Evolutionary conservation across 2,329 filamentous ascomycete genomes (phyloP).

Genomic region (Cladosporium colombiae): DNA sequence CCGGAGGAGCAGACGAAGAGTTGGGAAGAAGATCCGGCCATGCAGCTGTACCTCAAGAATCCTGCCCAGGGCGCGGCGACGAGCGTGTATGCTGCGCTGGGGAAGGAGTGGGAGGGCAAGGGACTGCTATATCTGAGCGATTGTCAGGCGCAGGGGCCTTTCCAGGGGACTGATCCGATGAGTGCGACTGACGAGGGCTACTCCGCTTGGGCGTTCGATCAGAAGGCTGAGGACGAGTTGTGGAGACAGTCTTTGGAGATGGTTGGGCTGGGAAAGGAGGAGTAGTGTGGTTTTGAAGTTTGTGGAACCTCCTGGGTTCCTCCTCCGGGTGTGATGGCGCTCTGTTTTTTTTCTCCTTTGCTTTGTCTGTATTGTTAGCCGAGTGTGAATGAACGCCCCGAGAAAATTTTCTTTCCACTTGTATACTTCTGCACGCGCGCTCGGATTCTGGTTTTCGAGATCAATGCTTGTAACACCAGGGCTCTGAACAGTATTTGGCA

Average conservation of each 20-base stretch:
- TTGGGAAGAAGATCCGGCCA: slow-evolving; percentile 21
- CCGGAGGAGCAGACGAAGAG: slow-evolving; percentile 24
- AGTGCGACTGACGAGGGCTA: slow-evolving; percentile 34
- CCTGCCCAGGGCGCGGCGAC: slow-evolving; percentile 53
- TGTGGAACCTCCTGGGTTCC: neutral
- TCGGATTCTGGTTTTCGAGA: neutral
- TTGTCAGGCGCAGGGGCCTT: slow-evolving; percentile 40
- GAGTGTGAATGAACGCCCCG: neutral
- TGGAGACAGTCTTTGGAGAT: slow-evolving; percentile 43
- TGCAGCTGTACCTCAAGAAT: slow-evolving; percentile 31
- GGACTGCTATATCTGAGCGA: slow-evolving; percentile 52
- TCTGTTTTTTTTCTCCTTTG: neutral
- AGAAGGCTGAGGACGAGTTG: slow-evolving; percentile 42
- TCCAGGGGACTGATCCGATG: slow-evolving; percentile 29
- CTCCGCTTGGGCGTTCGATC: slow-evolving; percentile 40
- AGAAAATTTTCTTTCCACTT: neutral
- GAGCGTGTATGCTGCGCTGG: slow-evolving; percentile 48
- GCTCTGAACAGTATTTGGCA: neutral
- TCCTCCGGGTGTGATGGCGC: neutral
- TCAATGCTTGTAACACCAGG: neutral
- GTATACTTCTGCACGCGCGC: neutral
- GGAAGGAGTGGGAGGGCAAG: slow-evolving; percentile 40
- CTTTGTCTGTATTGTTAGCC: neutral
- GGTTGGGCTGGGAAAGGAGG: slow-evolving; percentile 26
- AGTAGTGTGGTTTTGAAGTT: neutral